Percentiles rank a stretch among this genome's conserved stretches.
Evolutionary conservation across 495 filamentous ascomycete genomes (phyloP).

Genomic region (Zalerion maritima): DNA sequence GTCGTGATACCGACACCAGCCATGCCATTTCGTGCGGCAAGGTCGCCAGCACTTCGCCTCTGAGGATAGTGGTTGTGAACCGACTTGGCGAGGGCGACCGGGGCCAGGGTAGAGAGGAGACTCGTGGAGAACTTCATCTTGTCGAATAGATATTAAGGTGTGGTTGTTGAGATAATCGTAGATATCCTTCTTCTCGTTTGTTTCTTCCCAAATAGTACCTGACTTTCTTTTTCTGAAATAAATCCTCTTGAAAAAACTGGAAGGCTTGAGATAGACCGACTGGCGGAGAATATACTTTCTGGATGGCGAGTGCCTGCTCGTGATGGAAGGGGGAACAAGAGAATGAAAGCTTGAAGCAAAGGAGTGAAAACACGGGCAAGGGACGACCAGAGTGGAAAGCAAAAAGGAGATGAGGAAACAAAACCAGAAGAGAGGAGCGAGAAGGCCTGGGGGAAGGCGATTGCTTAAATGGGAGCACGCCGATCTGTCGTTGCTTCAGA

Average conservation of each 20-base stretch:
- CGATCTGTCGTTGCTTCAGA: too few relatives aligned
- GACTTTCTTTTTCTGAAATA: slow-evolving; percentile 14
- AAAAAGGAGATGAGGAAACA: slow-evolving; percentile 21
- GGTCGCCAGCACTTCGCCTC: slow-evolving; percentile 11
- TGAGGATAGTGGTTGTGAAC: slow-evolving; percentile 30
- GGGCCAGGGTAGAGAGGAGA: slow-evolving; percentile 32
- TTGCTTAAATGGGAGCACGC: slow-evolving; percentile 41
- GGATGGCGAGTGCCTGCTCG: slow-evolving; percentile 43
- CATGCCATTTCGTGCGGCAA: slow-evolving; percentile 2
- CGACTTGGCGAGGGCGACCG: slow-evolving; percentile 33
- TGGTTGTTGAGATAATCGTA: too few relatives aligned
- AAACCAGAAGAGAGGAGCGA: slow-evolving; percentile 13
- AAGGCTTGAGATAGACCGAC: slow-evolving; percentile 2
- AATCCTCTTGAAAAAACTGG: slow-evolving; percentile 9
- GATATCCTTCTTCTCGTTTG: too few relatives aligned
- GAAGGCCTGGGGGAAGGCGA: slow-evolving; percentile 16
- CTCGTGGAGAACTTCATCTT: slow-evolving; percentile 40
- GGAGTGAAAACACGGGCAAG: slow-evolving; percentile 20
- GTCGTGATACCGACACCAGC: slow-evolving; percentile 4
- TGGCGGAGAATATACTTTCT: slow-evolving; percentile 9
- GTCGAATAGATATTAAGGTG: too few relatives aligned
- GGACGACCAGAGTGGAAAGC: slow-evolving; percentile 14
- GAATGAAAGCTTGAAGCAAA: slow-evolving; percentile 13
- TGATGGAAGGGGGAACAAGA: slow-evolving; percentile 23
- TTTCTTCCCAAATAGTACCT: too few relatives aligned